phyloP scores from a whole-genome alignment of 306 rosid genomes.

The Lagenaria siceraria region DNA sequence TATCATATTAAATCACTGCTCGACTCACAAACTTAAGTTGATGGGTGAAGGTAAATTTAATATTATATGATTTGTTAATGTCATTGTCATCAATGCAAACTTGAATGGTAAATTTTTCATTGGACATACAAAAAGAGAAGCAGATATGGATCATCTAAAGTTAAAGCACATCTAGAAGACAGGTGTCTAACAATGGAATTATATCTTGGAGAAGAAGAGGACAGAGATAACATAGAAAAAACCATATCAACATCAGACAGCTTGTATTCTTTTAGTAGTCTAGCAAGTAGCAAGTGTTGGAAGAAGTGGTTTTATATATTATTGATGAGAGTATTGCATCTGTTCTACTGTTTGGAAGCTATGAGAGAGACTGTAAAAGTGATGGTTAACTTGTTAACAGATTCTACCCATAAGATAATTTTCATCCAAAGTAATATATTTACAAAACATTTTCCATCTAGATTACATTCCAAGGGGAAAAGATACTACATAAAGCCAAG shows the following conservation, averaged over 20 bases:
- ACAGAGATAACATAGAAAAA: not conserved
- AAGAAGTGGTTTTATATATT: not conserved
- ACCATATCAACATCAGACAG: constrained; percentile 6
- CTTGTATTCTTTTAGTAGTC: not conserved
- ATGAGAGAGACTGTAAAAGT: not conserved
- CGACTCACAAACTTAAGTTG: too few relatives aligned
- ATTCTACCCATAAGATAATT: not conserved
- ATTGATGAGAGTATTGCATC: not conserved
- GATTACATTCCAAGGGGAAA: not conserved
- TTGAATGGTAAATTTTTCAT: not conserved
- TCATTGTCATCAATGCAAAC: not conserved
- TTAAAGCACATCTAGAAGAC: not conserved
- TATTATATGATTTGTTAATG: not conserved
- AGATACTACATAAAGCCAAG: not conserved
- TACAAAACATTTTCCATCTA: not conserved
- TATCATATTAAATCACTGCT: too few relatives aligned
- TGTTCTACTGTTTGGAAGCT: not conserved
- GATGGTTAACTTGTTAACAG: not conserved
- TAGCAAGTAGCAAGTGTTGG: not conserved
- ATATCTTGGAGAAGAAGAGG: not conserved
- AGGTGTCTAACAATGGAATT: not conserved
- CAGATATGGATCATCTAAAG: not conserved
- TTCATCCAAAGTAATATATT: not conserved
- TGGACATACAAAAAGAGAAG: not conserved
- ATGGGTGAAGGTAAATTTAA: too few relatives aligned